A percentile compares a stretch with the other conserved stretches of the same genome.
phyloP scores from a whole-genome alignment of 1,284 basidiomycete genomes.

The Naganishia sp. region DNA sequence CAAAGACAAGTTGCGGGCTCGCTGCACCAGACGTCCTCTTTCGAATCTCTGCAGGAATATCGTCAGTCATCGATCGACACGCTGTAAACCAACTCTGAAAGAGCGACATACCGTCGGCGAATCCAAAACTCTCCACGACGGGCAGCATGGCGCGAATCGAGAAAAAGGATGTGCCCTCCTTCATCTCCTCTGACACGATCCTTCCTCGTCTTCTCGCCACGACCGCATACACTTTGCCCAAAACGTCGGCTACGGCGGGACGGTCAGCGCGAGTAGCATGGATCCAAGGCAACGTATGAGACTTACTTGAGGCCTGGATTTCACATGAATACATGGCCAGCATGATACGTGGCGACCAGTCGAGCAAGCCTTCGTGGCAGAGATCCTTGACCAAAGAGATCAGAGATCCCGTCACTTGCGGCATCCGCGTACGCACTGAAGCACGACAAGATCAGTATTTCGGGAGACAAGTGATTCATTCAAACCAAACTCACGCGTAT shows the following conservation, averaged over 20 bases:
- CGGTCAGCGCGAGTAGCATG: not conserved
- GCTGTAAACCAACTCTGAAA: not conserved
- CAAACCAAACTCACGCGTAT: slow-evolving; percentile 60
- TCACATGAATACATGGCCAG: slow-evolving; percentile 99
- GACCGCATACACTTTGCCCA: slow-evolving; percentile 97
- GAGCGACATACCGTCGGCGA: slow-evolving; percentile 77
- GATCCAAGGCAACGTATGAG: not conserved
- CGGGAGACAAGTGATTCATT: not conserved
- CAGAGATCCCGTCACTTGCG: slow-evolving; percentile 82
- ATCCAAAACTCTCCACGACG: slow-evolving; percentile 95
- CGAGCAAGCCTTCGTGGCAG: slow-evolving; percentile 82
- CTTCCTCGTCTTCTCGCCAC: slow-evolving; percentile 85
- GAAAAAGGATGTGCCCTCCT: slow-evolving; percentile 95
- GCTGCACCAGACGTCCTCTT: slow-evolving; percentile 95
- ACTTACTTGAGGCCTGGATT: slow-evolving; percentile 93
- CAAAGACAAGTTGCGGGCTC: slow-evolving; percentile 93
- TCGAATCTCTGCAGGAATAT: slow-evolving; percentile 71
- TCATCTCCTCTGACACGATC: slow-evolving; percentile 97
- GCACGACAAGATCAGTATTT: not conserved
- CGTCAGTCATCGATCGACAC: not conserved
- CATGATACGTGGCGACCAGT: slow-evolving; percentile 97
- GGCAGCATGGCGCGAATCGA: slow-evolving; percentile 88
- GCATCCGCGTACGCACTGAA: slow-evolving; percentile 63
- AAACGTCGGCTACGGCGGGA: slow-evolving; percentile 75
- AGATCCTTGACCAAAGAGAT: slow-evolving; percentile 87